Base-by-base conservation (phyloP, 495 filamentous ascomycete genomes). In the Penicillium taxi region DNA sequence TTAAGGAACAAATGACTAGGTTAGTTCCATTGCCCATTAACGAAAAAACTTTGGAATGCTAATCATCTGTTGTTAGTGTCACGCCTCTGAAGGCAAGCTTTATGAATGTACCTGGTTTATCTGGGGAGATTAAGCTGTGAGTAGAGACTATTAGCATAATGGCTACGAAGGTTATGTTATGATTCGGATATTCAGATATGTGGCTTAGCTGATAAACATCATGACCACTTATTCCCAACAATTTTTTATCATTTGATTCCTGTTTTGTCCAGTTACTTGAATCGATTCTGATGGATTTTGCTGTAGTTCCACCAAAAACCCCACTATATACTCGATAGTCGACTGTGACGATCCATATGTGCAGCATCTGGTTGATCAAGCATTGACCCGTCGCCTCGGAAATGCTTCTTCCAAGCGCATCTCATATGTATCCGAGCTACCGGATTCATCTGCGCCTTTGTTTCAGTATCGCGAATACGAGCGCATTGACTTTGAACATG, bases 81-180 rank as follows among this genome's bases (percentile, higher is more conserved):
- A 95, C 91, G 13, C 86, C 90, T 16, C 65, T 98, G 36, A 84
- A 82, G 56, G 88, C 89, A 13, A 93, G 93, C 56, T 98, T 94
- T 56, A 87, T 82, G 80, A 85, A 87, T 62, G 73, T 75, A n/a
- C 67, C 75, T 33, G 66, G 65, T 26, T 63, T 77, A 61, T 51
- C 77, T 66, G 72, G 75, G 45, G 88, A 96, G 70, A 73, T 96
- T 46, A 84, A 86, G 69, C 67, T 95, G 83, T 93, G 79, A 91
- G 85, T 91, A 55, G 61, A 59, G 45, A 44, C 56, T 64, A 42
- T 45, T 47, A 52, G 58, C 44, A 44, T 44, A 41, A 45, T 48
- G 26, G 36, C 24, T 42, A 34, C 35, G 26, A 33, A 26, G 31
- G 37, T n/a, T n/a, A 22, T 38, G 16, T 50, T 50, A 34, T 29